Evolutionary conservation across 2,329 filamentous ascomycete genomes (phyloP).

Genomic region (Diaporthe ilicicola): DNA sequence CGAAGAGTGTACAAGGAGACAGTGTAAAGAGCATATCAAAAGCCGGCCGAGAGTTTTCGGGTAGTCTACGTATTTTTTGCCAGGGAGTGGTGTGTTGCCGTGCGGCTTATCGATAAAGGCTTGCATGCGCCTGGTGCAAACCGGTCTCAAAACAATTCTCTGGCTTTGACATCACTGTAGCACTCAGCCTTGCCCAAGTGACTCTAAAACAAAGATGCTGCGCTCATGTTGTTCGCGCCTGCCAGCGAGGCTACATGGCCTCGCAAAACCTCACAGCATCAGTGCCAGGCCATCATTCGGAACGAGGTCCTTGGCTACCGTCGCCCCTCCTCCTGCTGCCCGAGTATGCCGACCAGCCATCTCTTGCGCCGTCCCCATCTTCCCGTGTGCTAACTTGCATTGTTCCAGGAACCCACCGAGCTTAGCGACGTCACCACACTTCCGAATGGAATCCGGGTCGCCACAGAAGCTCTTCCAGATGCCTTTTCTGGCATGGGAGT

Average conservation of each 20-base stretch:
- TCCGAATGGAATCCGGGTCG: conserved; percentile 91
- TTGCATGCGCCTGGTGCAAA: background rate
- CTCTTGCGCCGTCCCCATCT: background rate
- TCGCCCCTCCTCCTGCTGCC: conserved; percentile 24
- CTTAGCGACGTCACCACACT: conserved; percentile 89
- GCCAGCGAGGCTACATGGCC: conserved; percentile 29
- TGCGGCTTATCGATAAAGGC: conserved; percentile 32
- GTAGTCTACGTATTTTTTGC: no score
- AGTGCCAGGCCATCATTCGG: conserved; percentile 27
- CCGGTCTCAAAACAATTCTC: conserved; percentile 12
- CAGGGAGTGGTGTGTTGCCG: background rate
- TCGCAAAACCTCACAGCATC: conserved; percentile 24
- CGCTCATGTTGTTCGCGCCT: conserved; percentile 32
- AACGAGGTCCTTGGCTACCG: conserved; percentile 29
- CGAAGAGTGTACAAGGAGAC: background rate
- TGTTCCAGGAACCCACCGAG: conserved; percentile 77
- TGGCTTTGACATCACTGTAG: conserved; percentile 21
- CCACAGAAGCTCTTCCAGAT: conserved; percentile 91
- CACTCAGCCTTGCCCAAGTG: conserved; percentile 1
- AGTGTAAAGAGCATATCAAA: background rate
- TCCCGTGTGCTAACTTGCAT: background rate
- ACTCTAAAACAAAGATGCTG: conserved; percentile 27
- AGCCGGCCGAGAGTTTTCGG: no score
- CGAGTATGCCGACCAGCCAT: conserved; percentile 21
- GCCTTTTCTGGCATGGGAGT: conserved; percentile 96